phyloP scores from a whole-genome alignment of 345 rosid species.

The Sisymbrium altissimum region DNA sequence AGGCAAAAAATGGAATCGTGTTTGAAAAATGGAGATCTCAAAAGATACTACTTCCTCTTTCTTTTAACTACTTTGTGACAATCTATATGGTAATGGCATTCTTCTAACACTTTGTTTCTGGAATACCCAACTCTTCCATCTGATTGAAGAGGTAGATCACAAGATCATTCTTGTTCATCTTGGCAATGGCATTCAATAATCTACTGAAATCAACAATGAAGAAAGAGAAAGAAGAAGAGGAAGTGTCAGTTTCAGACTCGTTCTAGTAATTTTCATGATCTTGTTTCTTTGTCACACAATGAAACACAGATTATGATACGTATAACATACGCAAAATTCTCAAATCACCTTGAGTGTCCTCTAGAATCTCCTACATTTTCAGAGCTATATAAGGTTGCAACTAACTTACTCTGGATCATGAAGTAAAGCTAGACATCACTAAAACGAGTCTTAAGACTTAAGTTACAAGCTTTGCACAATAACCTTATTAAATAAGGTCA shows the following conservation, averaged over 20 bases:
- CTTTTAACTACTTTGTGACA: no score
- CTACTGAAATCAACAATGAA: background rate
- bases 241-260: no score
- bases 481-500: conserved; percentile 1
- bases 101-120: no score
- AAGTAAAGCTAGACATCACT: background rate
- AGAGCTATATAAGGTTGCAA: background rate
- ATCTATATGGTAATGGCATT: no score
- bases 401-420: background rate
- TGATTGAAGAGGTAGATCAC: background rate
- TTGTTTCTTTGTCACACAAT: background rate
- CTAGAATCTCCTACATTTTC: background rate
- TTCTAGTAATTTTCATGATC: background rate
- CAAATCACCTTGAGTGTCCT: background rate
- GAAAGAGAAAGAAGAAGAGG: background rate
- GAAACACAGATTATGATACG: background rate
- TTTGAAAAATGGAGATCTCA: no score
- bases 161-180: background rate
- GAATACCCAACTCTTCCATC: background rate
- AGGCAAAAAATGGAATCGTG: background rate
- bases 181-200: background rate
- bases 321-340: background rate
- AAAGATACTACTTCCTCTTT: no score
- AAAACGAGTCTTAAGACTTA: background rate
- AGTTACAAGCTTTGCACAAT: conserved; percentile 17